Evolutionary conservation across 768 basidiomycete genomes (phyloP), one percentile per base, ranked within the genome.

Genomic region (Sporobolomyces phaffii): DNA sequence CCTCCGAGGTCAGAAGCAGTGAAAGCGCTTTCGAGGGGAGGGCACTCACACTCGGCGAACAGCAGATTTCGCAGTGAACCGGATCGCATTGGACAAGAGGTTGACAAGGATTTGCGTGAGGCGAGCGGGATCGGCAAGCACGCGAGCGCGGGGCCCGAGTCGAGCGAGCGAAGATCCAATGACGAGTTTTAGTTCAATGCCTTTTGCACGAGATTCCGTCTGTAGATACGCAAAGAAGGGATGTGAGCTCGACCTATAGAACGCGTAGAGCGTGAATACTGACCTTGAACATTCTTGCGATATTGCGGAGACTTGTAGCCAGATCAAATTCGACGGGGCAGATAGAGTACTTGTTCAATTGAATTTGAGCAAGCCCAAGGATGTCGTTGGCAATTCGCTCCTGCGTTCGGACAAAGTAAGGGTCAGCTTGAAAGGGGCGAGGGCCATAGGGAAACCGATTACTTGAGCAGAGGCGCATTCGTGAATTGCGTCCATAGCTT

Each of bases 341-440:
- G 8, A 77, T 67, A 6, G 57, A 67, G 20, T 78, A 75, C 74
- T 75, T 77, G 65, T 77, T 74, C 13, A 76, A 72, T 59, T 76
- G 76, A 13, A 76, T 73, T 50, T 75, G 54, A 9, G 75, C 74
- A 10, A 76, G 60, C 0, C 75, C 74, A 22, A 77, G 66, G 26
- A 77, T 74, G 47, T 78, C 77, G 50, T 76, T 75, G 17, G 76
- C 76, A n/a, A 77, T 76, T 9, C 76, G 73, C 40, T 75, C 75
- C 57, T 78, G 75, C 34, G 38, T 44, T 44, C 15, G 26, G 5
- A 22, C 22, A 5, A 24, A 40, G 34, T 13, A 40, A 20, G 6
- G n/a, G n/a, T n/a, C n/a, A n/a, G n/a, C n/a, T n/a, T n/a, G n/a
- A n/a, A n/a, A 31, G n/a, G 34, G 9, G 22, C 8, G 53, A 15